Base-by-base conservation (phyloP, 306 rosid species). In the Quercus dentata region DNA sequence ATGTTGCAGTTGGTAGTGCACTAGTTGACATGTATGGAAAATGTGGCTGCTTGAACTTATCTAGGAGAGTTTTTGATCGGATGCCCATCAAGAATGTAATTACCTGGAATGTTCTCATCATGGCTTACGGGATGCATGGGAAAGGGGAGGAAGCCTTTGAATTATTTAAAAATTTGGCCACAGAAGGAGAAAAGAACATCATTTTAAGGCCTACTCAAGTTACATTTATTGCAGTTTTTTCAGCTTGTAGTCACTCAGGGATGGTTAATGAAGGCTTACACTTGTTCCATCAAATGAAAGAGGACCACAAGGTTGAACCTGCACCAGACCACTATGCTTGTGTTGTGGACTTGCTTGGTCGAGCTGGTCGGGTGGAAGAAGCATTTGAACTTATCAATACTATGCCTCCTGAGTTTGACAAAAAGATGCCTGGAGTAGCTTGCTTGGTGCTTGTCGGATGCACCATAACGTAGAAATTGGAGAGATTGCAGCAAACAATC, bases 61-160 rank as follows among this genome's bases (percentile, higher is more conserved):
- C 92, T 68, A 87, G 86, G 80, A 78, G 83, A 46, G 85, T 85
- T 74, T 93, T 93, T 74, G 86, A 91, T 86, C 92, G 76, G 80
- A 91, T 93, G 90, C 89, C 90, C 25, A 6, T 85, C 4, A 88
- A 85, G 83, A 93, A 93, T 77, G 83, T 87, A 71, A 91, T 93
- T 74, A 90, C 97, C 19, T 93, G 98, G 98, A 93, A 93, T 78
- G 94, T 84, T 77, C 89, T 93, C 74, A 90, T 91, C 79, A 90
- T 93, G 97, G 97, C 97, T 30, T 88, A 87, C 33, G 98, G 98
- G 73, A 93, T 91, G 98, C 98, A 93, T 58, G 98, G 98, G 18
- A 87, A 79, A 86, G 98, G 92, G 55, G 80, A 73, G 63, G 92
- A 93, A 62, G 97, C 94, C 74, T 79, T 91, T 74, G 77, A 88